Percentiles rank a stretch among this genome's conserved stretches.
These are phyloP conservation scores for Penicillium sp. DNA, from an alignment of 2,329 filamentous ascomycete genomes.

Conservation along the genomic window DNA sequence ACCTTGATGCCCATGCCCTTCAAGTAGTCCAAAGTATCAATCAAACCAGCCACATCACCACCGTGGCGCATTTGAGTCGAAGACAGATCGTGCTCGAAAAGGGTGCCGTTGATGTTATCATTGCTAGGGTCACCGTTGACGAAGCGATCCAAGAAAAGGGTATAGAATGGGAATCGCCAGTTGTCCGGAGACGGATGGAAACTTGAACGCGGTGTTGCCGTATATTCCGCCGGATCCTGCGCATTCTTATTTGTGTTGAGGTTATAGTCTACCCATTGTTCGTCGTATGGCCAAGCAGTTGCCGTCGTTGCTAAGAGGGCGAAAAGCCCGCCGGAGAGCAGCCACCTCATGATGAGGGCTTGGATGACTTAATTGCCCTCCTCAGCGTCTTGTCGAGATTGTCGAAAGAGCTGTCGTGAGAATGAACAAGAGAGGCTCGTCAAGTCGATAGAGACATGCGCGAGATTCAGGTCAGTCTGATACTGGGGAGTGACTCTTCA, in stretches of 20 bases:
- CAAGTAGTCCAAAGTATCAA: slow-evolving; percentile 58
- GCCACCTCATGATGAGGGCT: slow-evolving; percentile 28
- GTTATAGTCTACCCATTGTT: slow-evolving; percentile 50
- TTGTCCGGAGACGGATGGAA: slow-evolving; percentile 53
- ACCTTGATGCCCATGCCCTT: slow-evolving; percentile 60
- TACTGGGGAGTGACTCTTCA: not conserved
- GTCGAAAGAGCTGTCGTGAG: not conserved
- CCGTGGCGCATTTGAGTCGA: slow-evolving; percentile 59
- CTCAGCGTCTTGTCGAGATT: not conserved
- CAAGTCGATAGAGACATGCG: not conserved
- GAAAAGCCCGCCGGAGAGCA: slow-evolving; percentile 23
- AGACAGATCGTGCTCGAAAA: slow-evolving; percentile 55
- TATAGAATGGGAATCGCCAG: slow-evolving; percentile 63
- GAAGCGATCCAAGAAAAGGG: slow-evolving; percentile 57
- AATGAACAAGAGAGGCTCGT: not conserved
- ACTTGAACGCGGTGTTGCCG: slow-evolving; percentile 33
- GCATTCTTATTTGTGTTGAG: slow-evolving; percentile 56
- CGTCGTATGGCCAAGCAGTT: slow-evolving; percentile 44
- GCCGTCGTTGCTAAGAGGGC: slow-evolving; percentile 26
- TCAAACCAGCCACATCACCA: slow-evolving; percentile 53
- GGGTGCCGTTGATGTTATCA: slow-evolving; percentile 55
- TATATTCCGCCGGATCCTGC: slow-evolving; percentile 52
- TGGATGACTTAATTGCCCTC: not conserved
- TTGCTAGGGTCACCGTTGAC: slow-evolving; percentile 60
- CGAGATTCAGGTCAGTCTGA: not conserved